Evolutionary conservation across 1,139 yeast species (phyloP).

Genomic region (Yamadazyma sp.): DNA sequence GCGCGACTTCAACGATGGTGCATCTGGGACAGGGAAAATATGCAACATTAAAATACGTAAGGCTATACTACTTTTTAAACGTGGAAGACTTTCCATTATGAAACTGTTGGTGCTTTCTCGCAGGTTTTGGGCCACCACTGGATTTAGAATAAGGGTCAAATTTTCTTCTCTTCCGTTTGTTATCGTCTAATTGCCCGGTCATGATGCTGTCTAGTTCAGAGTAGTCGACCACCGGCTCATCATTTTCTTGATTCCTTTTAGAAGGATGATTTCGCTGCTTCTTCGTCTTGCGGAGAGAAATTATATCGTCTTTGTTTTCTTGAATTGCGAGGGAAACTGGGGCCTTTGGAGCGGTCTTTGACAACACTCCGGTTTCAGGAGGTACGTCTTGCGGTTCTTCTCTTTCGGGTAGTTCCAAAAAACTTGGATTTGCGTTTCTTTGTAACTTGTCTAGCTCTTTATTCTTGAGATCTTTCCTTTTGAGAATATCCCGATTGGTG

Average conservation of each 20-base stretch:
- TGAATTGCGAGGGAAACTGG: too few relatives aligned
- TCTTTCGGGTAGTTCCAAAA: neutral
- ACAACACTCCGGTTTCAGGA: neutral
- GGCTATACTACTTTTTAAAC: constrained; percentile 31
- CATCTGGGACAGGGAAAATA: too few relatives aligned
- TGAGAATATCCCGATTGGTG: neutral
- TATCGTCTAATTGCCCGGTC: constrained; percentile 14
- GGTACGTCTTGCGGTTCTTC: neutral
- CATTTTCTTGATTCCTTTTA: constrained; percentile 15
- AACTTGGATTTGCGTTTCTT: neutral
- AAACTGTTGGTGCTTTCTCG: constrained; percentile 42
- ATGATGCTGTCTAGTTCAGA: constrained; percentile 2
- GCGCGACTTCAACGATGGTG: too few relatives aligned
- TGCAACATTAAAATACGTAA: too few relatives aligned
- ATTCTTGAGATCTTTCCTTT: constrained; percentile 6
- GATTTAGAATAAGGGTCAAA: constrained; percentile 61
- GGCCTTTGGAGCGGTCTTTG: neutral
- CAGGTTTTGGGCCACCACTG: constrained; percentile 50
- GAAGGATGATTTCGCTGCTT: constrained; percentile 15
- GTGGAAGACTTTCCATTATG: constrained; percentile 51
- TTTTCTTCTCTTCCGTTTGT: constrained; percentile 41
- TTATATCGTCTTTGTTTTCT: constrained; percentile 50
- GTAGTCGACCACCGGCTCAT: constrained; percentile 7
- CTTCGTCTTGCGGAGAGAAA: constrained; percentile 45
- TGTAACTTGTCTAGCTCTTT: constrained; percentile 6